Evolutionary conservation across 129 eudicot genomes (phyloP).

Genomic region (carrot (Daucus carota)): DNA sequence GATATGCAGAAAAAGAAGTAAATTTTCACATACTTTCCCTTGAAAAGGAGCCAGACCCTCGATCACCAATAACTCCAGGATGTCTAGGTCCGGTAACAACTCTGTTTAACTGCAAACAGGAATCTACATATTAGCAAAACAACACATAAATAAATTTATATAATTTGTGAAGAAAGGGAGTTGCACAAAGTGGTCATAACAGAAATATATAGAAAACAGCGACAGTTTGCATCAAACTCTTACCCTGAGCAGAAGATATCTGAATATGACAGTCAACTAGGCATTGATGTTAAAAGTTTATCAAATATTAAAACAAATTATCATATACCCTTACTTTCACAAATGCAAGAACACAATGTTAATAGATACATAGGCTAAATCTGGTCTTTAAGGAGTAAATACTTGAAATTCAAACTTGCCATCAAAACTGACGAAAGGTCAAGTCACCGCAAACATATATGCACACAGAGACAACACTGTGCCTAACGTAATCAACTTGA

Average conservation of each 20-base stretch:
- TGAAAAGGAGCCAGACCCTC: slow-evolving; percentile 87
- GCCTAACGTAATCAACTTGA: background rate
- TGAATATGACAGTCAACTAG: background rate
- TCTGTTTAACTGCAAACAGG: slow-evolving; percentile 59
- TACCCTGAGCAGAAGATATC: background rate
- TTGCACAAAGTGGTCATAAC: background rate
- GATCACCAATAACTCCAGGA: slow-evolving; percentile 90
- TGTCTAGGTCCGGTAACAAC: slow-evolving; percentile 71
- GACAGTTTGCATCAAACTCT: background rate
- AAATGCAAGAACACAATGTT: background rate
- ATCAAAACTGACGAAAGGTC: background rate
- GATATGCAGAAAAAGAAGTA: background rate
- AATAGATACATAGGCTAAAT: background rate
- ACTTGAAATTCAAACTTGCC: background rate
- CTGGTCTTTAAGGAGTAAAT: background rate
- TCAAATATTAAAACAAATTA: background rate
- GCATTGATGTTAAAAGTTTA: background rate
- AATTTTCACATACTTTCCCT: slow-evolving; percentile 65
- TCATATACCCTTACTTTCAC: background rate
- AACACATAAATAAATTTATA: background rate
- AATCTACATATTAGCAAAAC: background rate
- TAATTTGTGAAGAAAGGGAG: background rate
- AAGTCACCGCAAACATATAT: background rate
- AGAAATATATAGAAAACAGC: background rate
- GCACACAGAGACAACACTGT: background rate